Evolutionary conservation across 2,329 filamentous ascomycete species (phyloP).

Genomic region (Fusarium cicatricum): DNA sequence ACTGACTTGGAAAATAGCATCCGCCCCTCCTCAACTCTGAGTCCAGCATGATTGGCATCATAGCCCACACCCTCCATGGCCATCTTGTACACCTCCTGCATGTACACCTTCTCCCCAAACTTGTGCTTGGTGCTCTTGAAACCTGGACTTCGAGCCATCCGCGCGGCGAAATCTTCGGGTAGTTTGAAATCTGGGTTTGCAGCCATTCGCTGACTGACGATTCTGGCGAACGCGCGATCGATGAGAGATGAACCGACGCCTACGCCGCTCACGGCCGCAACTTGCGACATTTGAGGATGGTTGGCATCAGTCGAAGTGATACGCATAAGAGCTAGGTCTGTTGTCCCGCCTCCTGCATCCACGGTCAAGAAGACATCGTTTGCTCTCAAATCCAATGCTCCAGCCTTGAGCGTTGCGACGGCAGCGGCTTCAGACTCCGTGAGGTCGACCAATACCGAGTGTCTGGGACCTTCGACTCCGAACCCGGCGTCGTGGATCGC

Average conservation of each 20-base stretch:
- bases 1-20: slow-evolving; percentile 52
- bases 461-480: slow-evolving; percentile 50
- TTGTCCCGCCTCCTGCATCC: slow-evolving; percentile 57
- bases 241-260: slow-evolving; percentile 58
- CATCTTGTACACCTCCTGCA: slow-evolving; percentile 52
- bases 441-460: slow-evolving; percentile 53
- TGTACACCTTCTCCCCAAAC: slow-evolving; percentile 55
- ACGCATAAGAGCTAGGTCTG: slow-evolving; percentile 55
- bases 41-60: slow-evolving; percentile 48
- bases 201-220: slow-evolving; percentile 50
- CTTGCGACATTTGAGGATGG: slow-evolving; percentile 45
- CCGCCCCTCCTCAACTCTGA: slow-evolving; percentile 51
- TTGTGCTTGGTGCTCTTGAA: slow-evolving; percentile 51
- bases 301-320: slow-evolving; percentile 43
- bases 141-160: slow-evolving; percentile 50
- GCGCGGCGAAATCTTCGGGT: slow-evolving; percentile 48
- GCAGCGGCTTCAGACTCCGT: slow-evolving; percentile 59
- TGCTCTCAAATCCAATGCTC: slow-evolving; percentile 47
- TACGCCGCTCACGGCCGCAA: slow-evolving; percentile 53
- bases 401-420: slow-evolving; percentile 55
- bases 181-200: slow-evolving; percentile 49
- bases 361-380: slow-evolving; percentile 54
- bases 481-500: slow-evolving; percentile 60
- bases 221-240: slow-evolving; percentile 51
- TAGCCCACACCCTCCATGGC: slow-evolving; percentile 54